Conservation (phyloP, 2,329 filamentous ascomycete genomes). For the Aspergillus sp. region DNA sequence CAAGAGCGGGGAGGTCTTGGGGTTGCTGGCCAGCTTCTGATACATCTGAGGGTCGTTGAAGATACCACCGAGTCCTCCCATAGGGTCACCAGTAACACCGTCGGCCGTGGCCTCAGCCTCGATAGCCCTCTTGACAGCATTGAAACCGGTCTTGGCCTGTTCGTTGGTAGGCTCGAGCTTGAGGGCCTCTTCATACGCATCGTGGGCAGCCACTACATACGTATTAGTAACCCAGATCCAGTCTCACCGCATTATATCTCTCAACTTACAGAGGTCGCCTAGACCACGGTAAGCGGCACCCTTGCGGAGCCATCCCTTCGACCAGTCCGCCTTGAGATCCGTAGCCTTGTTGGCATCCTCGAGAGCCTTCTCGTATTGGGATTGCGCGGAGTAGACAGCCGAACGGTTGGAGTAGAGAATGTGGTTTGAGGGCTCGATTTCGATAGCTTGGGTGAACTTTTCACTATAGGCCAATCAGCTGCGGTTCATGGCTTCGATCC, state of each 20-base stretch:
- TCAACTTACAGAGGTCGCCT: conserved; percentile 69
- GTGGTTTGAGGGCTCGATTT: conserved; percentile 83
- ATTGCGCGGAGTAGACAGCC: conserved; percentile 81
- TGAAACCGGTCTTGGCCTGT: conserved; percentile 85
- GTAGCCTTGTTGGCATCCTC: conserved; percentile 91
- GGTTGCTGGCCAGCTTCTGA: conserved; percentile 88
- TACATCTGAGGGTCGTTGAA: conserved; percentile 91
- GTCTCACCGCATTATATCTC: neutral
- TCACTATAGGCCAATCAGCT: conserved; percentile 57
- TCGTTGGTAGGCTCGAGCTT: conserved; percentile 91
- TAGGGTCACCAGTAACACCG: conserved; percentile 64
- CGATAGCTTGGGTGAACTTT: conserved; percentile 93
- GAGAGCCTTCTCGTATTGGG: conserved; percentile 80
- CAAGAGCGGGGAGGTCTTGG: conserved; percentile 82
- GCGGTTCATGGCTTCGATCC: neutral
- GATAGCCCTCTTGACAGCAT: conserved; percentile 84
- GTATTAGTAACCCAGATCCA: conserved; percentile 17
- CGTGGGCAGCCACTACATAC: conserved; percentile 67
- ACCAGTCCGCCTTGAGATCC: conserved; percentile 95
- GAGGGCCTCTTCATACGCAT: conserved; percentile 91
- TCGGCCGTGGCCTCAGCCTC: conserved; percentile 70
- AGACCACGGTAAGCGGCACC: conserved; percentile 86
- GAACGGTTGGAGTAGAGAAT: conserved; percentile 98
- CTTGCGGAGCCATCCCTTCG: conserved; percentile 93
- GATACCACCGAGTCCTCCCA: conserved; percentile 80